A percentile compares a stretch with the other conserved stretches of the same genome.
Conservation (phyloP, 148 eudicot genomes). For the Linanthus parryae region DNA sequence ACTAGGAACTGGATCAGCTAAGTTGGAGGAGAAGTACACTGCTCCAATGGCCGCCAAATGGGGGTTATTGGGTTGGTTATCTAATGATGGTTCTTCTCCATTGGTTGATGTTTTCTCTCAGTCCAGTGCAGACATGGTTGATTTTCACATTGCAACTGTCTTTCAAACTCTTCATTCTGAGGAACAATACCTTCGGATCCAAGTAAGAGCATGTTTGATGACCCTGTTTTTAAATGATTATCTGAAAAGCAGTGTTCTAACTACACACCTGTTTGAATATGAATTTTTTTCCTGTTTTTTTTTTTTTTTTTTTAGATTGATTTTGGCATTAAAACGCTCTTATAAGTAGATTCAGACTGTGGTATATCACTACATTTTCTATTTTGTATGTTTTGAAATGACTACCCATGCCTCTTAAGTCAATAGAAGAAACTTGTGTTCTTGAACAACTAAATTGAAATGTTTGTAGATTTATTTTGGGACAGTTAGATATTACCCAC, state of each 20-base stretch:
- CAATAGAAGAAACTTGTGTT: too few species aligned
- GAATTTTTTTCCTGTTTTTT: too few species aligned
- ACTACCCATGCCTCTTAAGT: too few species aligned
- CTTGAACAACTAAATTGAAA: too few species aligned
- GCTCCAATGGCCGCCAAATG: conserved; percentile 24
- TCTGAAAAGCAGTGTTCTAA: neutral
- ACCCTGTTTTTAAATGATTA: neutral
- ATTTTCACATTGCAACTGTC: conserved; percentile 13
- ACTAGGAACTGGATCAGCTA: conserved; percentile 24
- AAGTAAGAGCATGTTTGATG: conserved; percentile 12
- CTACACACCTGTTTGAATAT: neutral
- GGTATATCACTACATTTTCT: too few species aligned
- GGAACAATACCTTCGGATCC: conserved; percentile 27
- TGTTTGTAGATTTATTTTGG: too few species aligned
- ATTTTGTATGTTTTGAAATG: too few species aligned
- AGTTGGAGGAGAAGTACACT: conserved; percentile 9
- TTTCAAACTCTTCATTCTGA: conserved; percentile 25
- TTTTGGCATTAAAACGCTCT: too few species aligned
- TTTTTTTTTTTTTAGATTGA: too few species aligned
- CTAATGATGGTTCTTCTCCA: conserved; percentile 19
- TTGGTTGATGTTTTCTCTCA: conserved; percentile 26
- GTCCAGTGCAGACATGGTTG: conserved; percentile 29
- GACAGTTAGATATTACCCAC: too few species aligned
- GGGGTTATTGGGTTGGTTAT: conserved; percentile 26
- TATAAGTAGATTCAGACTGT: too few species aligned